These are phyloP conservation scores for Neoscytalidium dimidiatum DNA, from an alignment of 2,329 filamentous ascomycete genomes.

Conservation along the genomic window DNA sequence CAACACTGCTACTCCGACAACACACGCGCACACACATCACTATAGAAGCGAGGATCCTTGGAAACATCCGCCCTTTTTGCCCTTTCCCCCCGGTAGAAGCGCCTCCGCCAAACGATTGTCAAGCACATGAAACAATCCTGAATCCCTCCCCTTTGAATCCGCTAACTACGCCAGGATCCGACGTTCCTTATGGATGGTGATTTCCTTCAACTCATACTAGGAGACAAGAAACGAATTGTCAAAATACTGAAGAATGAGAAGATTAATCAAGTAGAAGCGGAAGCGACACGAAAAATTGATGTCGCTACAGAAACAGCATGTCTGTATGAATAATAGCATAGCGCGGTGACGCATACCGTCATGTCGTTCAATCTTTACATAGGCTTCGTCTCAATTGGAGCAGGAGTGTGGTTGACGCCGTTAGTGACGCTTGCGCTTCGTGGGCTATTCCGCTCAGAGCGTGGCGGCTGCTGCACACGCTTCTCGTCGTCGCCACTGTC, in stretches of 20 bases:
- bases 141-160: background rate
- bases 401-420: slow-evolving; percentile 34
- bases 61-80: slow-evolving; percentile 15
- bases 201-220: background rate
- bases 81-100: background rate
- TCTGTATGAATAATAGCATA: background rate
- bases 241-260: background rate
- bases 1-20: slow-evolving; percentile 8
- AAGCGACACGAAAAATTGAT: background rate
- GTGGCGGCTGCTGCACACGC: slow-evolving; percentile 32
- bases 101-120: slow-evolving; percentile 4
- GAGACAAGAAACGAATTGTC: background rate
- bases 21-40: slow-evolving; percentile 6
- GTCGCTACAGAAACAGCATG: background rate
- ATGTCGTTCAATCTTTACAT: slow-evolving; percentile 4
- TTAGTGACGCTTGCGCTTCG: slow-evolving; percentile 35
- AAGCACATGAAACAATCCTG: slow-evolving; percentile 1
- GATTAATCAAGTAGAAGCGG: background rate
- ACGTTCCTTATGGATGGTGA: background rate
- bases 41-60: background rate
- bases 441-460: slow-evolving; percentile 48
- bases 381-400: slow-evolving; percentile 31
- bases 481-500: slow-evolving; percentile 88
- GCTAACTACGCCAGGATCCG: background rate
- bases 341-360: background rate